phyloP scores from a whole-genome alignment of 208 protist genomes.

The Leishmania aethiopica region DNA sequence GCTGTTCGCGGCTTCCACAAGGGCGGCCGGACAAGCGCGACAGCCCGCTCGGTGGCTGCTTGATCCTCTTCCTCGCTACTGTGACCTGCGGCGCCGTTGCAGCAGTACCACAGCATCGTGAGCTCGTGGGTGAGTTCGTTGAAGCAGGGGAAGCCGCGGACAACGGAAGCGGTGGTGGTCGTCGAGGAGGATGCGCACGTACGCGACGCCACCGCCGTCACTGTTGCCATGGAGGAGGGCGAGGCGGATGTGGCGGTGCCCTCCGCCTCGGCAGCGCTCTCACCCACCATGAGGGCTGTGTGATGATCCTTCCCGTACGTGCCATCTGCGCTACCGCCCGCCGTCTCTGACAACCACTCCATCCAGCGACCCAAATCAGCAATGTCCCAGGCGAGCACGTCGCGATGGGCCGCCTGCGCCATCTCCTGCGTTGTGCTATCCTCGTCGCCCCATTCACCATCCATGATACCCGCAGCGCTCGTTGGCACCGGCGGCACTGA shows the following conservation, averaged over 20 bases:
- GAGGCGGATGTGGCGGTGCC: background rate
- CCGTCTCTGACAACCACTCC: background rate
- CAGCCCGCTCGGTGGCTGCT: background rate
- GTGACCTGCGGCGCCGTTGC: background rate
- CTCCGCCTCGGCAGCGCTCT: background rate
- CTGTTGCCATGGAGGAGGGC: background rate
- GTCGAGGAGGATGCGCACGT: background rate
- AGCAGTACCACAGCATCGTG: conserved; percentile 12
- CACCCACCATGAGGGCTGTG: background rate
- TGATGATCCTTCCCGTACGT: background rate
- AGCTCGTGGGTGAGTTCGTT: conserved; percentile 12
- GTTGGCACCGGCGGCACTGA: background rate
- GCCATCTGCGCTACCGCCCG: background rate
- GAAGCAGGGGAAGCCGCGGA: conserved; percentile 1
- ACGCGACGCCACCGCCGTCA: conserved; percentile 1
- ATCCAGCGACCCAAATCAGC: conserved; percentile 1
- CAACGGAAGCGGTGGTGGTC: background rate
- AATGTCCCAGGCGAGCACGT: conserved; percentile 1
- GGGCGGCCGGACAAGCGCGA: conserved; percentile 1
- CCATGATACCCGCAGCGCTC: background rate
- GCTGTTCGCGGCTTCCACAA: background rate
- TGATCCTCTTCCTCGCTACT: background rate
- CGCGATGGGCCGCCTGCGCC: background rate
- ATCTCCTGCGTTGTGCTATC: background rate
- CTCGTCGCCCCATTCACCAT: background rate